These are phyloP conservation scores for Cladosporium halotolerans DNA, from an alignment of 2,329 filamentous ascomycete species.

Conservation along the genomic window DNA sequence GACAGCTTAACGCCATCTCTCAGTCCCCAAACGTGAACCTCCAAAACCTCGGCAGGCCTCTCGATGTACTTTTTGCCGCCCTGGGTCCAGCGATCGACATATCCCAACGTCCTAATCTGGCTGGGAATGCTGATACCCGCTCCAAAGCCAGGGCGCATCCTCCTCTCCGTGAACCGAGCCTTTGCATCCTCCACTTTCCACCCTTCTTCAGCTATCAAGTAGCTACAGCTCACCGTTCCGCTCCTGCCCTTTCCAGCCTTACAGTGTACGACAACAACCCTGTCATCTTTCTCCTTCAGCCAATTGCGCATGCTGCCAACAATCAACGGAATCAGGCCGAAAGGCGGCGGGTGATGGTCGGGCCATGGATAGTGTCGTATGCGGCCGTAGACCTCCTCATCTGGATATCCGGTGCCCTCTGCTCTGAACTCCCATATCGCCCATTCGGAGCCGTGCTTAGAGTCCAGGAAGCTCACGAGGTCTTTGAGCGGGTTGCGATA, in stretches of 20 bases:
- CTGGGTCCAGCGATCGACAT: conserved; percentile 81
- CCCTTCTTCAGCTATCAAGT: conserved; percentile 80
- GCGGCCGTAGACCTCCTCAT: conserved; percentile 76
- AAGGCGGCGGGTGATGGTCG: conserved; percentile 94
- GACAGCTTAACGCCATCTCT: conserved; percentile 81
- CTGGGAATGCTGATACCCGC: conserved; percentile 88
- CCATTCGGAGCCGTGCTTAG: conserved; percentile 78
- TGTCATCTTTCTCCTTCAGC: conserved; percentile 53
- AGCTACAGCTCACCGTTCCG: conserved; percentile 80
- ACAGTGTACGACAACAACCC: conserved; percentile 89
- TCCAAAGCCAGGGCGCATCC: conserved; percentile 87
- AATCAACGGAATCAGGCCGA: conserved; percentile 78
- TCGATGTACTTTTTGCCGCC: conserved; percentile 75
- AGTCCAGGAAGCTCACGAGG: conserved; percentile 81
- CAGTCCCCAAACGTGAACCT: conserved; percentile 85
- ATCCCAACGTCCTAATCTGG: conserved; percentile 79
- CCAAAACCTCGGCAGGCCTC: conserved; percentile 72
- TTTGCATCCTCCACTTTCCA: conserved; percentile 61
- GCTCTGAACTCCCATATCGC: conserved; percentile 97
- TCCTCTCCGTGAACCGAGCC: conserved; percentile 65
- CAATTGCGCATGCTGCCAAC: conserved; percentile 91
- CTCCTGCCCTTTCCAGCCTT: conserved; percentile 94
- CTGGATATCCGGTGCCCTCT: conserved; percentile 92
- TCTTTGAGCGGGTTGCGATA: conserved; percentile 90
- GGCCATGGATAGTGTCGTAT: conserved; percentile 93